These are phyloP conservation scores for Mortierella alpina DNA, from an alignment of 192 early-diverging fungal genomes.

Conservation along the genomic window DNA sequence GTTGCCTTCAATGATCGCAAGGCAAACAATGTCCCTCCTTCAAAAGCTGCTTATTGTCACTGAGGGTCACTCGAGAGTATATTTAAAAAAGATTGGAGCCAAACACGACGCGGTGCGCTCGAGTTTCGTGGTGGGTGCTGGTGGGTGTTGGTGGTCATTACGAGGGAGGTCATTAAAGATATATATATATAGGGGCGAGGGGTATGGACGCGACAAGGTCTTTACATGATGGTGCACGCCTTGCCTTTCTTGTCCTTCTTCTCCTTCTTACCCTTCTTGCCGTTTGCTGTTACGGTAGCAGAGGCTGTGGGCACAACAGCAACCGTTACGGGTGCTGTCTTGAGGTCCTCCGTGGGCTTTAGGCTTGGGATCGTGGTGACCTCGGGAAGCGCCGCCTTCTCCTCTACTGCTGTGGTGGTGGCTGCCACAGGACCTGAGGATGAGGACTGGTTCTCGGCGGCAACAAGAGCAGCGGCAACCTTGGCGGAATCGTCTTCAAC, in stretches of 20 bases:
- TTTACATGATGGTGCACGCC: conserved; percentile 51
- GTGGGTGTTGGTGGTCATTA: neutral
- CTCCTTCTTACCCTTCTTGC: conserved; percentile 48
- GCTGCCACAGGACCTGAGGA: conserved; percentile 1
- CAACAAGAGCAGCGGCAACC: conserved; percentile 12
- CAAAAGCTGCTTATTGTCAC: too few species aligned
- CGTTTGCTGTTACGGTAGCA: neutral
- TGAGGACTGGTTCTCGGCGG: conserved; percentile 22
- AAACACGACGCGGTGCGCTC: too few species aligned
- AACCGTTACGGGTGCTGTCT: conserved; percentile 13
- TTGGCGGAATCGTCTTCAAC: conserved; percentile 6
- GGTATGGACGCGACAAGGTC: neutral
- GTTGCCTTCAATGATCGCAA: conserved; percentile 23
- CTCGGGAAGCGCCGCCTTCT: conserved; percentile 30
- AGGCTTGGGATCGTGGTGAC: conserved; percentile 39
- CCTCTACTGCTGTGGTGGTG: conserved; percentile 12
- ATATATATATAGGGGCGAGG: neutral
- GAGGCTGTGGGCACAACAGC: neutral
- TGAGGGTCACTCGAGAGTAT: too few species aligned
- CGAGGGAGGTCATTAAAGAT: neutral
- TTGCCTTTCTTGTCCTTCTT: conserved; percentile 49
- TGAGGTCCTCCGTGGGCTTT: conserved; percentile 39
- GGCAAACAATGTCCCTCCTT: conserved; percentile 8
- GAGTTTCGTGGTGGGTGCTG: too few species aligned
- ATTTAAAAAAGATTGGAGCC: too few species aligned